These are phyloP conservation scores for Monosporascus sp. DNA, from an alignment of 2,329 filamentous ascomycete species.

Conservation along the genomic window DNA sequence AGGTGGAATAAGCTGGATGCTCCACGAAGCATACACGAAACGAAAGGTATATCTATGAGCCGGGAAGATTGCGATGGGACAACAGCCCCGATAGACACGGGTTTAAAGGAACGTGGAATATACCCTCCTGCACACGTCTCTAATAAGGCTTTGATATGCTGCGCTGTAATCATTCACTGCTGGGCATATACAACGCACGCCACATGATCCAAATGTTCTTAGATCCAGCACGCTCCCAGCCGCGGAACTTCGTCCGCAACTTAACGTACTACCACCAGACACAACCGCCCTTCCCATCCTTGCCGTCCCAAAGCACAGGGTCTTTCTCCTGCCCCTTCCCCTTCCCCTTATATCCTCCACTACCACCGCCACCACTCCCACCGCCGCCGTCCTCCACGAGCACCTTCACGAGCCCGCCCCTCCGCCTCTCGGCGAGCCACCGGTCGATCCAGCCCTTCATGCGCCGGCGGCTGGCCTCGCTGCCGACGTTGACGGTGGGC, in stretches of 20 bases:
- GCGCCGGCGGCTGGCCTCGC: slow-evolving; percentile 48
- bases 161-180: neutral
- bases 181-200: neutral
- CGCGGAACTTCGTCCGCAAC: neutral
- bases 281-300: slow-evolving; percentile 33
- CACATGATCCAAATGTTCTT: neutral
- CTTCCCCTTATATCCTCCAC: slow-evolving; percentile 23
- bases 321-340: slow-evolving; percentile 33
- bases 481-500: slow-evolving; percentile 82
- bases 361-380: slow-evolving; percentile 39
- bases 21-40: no score
- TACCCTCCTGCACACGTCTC: neutral
- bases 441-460: slow-evolving; percentile 63
- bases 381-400: slow-evolving; percentile 35
- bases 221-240: neutral
- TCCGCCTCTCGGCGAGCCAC: slow-evolving; percentile 55
- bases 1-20: no score
- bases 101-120: neutral
- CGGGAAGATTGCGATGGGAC: neutral
- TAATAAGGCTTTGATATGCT: neutral
- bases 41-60: neutral
- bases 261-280: slow-evolving; percentile 33
- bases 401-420: slow-evolving; percentile 46
- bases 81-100: neutral
- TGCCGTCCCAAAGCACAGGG: slow-evolving; percentile 34